Base-by-base conservation (phyloP, 129 eudicot species). In the Cynara cardunculus region DNA sequence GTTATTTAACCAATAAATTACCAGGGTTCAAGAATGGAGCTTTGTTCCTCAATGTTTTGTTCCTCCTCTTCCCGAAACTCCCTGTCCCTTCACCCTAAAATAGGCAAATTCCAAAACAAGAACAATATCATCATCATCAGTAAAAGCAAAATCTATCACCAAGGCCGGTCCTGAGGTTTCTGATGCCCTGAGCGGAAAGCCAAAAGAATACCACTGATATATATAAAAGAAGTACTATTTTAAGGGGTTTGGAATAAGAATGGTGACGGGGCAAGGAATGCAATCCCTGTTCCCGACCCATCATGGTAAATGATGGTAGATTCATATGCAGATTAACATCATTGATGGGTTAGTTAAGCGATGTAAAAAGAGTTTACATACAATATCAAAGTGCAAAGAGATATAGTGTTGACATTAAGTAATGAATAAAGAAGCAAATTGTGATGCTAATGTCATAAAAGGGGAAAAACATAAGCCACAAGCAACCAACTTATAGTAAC, bases 51-150 rank as follows among this genome's bases (percentile, higher is more conserved):
- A 2, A 5, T 32, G 39, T 22, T 80, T 72, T 80, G 78, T 56
- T 78, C 67, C 25, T 80, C 65, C 44, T 72, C 84, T 72, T 80
- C 21, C 0, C 30, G 0, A 49, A 59, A 11, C 34, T 76, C 16
- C 72, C 66, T 61, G 61, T 18, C 2, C 65, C 78, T 72, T 72
- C 78, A 24, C 78, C 84, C 84, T 80, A 62, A 30, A 79, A 69
- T 19, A 41, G 25, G 16, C 7, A 78, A 78, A 69, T 69, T 31
- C 16, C 37, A 32, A 56, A 53, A 30, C 22, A 34, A 56, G 18
- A 79, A 25, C 70, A 70, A 31, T 7, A 21, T 18, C 16, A 41
- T 3, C 13, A 28, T 46, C 19, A 46, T 78, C 22, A 69, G 82
- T 44, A 69, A 69, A 41, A 12, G 53, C 1, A 72, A 69, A 31